Percentiles rank a stretch among this genome's conserved stretches.
These are phyloP conservation scores for Sicyos edulis DNA, from an alignment of 306 rosid species.

Conservation along the genomic window DNA sequence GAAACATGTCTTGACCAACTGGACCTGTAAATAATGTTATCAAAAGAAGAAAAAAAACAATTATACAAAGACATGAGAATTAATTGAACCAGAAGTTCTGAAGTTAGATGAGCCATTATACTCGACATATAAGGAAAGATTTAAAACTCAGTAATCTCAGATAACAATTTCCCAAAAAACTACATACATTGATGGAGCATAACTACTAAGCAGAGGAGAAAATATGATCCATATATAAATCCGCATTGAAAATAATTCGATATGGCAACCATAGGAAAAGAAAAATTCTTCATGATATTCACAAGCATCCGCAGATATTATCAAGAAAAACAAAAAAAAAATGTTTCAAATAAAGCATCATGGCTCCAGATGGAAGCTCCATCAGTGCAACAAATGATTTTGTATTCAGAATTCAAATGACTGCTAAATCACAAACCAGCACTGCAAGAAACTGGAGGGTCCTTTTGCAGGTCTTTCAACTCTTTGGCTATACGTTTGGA, in stretches of 20 bases:
- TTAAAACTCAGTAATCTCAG: background rate
- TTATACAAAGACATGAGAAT: background rate
- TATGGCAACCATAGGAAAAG: background rate
- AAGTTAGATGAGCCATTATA: background rate
- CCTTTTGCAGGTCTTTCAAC: constrained; percentile 58
- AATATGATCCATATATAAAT: background rate
- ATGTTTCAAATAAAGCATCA: constrained; percentile 1
- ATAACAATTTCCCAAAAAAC: background rate
- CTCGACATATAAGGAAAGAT: background rate
- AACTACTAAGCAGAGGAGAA: background rate
- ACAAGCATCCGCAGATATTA: background rate
- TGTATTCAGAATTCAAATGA: background rate
- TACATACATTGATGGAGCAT: background rate
- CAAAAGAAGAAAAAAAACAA: background rate
- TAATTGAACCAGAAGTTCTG: background rate
- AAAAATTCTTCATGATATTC: background rate
- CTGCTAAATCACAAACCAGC: constrained; percentile 39
- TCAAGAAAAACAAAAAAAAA: background rate
- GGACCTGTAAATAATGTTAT: constrained; percentile 1
- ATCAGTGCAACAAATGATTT: background rate
- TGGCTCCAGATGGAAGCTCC: background rate
- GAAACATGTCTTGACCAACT: constrained; percentile 21
- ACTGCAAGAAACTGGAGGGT: constrained; percentile 59
- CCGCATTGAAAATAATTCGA: background rate
- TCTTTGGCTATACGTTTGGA: constrained; percentile 53